These are phyloP conservation scores for Colletotrichum sublineola DNA, from an alignment of 2,329 filamentous ascomycete genomes.

Conservation along the genomic window DNA sequence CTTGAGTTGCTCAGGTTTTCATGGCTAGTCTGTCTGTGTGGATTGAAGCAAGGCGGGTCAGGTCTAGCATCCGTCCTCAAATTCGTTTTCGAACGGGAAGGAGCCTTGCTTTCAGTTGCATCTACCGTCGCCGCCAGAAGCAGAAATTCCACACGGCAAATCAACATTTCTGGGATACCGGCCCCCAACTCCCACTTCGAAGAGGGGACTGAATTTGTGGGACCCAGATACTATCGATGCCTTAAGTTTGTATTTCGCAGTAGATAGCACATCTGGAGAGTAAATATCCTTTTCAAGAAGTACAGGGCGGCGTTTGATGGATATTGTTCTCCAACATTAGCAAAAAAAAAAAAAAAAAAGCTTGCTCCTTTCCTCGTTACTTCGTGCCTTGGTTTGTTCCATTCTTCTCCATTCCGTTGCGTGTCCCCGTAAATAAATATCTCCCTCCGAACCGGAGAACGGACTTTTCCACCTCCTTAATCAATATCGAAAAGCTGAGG, in stretches of 20 bases:
- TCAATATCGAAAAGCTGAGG: neutral
- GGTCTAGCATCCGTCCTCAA: neutral
- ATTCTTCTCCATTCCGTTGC: neutral
- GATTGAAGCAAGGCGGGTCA: neutral
- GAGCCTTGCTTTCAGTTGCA: neutral
- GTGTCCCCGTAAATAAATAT: neutral
- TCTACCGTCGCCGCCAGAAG: conserved; percentile 6
- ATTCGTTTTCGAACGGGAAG: conserved; percentile 17
- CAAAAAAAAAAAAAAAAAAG: too few species aligned
- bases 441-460: neutral
- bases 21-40: conserved; percentile 23
- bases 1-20: neutral
- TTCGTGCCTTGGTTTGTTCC: neutral
- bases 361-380: neutral
- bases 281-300: neutral
- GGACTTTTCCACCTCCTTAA: neutral
- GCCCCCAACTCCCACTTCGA: conserved; percentile 24
- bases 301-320: neutral
- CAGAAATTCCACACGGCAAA: conserved; percentile 17
- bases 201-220: conserved; percentile 20
- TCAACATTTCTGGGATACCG: conserved; percentile 23
- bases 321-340: too few species aligned
- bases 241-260: neutral
- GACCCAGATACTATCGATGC: neutral
- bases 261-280: neutral